phyloP scores from a whole-genome alignment of 345 rosid species.

The Toxicodendron radicans region DNA sequence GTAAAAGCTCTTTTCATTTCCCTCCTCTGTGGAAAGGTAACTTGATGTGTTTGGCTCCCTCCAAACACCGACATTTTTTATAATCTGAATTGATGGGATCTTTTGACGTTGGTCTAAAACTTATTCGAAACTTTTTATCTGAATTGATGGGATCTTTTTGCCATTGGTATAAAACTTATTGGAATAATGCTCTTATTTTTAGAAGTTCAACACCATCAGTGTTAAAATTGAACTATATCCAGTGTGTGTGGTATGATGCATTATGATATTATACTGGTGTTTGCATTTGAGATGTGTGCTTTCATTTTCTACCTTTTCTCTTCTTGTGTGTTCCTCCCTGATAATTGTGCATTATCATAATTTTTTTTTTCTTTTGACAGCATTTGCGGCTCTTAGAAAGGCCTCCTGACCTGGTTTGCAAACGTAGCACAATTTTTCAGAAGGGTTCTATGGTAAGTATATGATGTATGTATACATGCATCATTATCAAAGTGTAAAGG shows the following conservation, averaged over 20 bases:
- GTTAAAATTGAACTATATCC: background rate
- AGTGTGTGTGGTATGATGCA: background rate
- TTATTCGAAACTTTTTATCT: background rate
- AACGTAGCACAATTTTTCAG: constrained; percentile 70
- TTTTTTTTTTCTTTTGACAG: constrained; percentile 41
- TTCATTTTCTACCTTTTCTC: background rate
- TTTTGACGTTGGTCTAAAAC: constrained; percentile 1
- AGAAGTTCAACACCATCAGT: background rate
- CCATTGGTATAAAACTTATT: constrained; percentile 1
- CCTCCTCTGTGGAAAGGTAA: background rate
- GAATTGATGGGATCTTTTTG: background rate
- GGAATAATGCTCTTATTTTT: background rate
- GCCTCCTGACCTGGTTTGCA: constrained; percentile 74
- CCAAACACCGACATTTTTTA: background rate
- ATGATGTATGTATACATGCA: background rate
- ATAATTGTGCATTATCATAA: constrained; percentile 9
- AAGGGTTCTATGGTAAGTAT: constrained; percentile 72
- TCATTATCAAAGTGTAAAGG: background rate
- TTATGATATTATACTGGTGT: background rate
- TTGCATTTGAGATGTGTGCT: background rate
- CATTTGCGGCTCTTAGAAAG: constrained; percentile 77
- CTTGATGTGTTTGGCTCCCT: constrained; percentile 14
- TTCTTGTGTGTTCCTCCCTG: background rate
- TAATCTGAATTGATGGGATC: background rate
- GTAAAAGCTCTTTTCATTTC: background rate